Evolutionary conservation across 352 stramenopile genomes (phyloP).

Genomic region (Pythium phragmiticola): DNA sequence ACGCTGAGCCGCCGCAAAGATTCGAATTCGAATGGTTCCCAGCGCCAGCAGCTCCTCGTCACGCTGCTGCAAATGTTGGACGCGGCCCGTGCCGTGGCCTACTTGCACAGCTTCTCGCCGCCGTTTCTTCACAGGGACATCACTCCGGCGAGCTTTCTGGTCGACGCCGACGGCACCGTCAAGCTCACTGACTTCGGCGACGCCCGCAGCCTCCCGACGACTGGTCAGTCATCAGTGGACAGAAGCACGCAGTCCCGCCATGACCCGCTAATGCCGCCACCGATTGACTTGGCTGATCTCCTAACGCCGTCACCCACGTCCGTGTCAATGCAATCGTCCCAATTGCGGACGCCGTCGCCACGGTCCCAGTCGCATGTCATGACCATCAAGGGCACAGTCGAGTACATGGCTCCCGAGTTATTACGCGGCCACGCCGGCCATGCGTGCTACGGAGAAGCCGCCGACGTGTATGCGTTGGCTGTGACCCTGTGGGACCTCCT

Average conservation of each 20-base stretch:
- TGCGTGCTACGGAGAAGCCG: constrained; percentile 39
- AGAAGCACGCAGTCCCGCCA: background rate
- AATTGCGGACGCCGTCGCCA: constrained; percentile 19
- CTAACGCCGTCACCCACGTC: constrained; percentile 3
- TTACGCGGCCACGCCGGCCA: constrained; percentile 36
- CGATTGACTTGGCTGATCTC: constrained; percentile 6
- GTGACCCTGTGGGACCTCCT: constrained; percentile 71
- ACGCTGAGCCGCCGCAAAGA: constrained; percentile 35
- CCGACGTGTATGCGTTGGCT: constrained; percentile 54
- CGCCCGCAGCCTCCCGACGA: constrained; percentile 5
- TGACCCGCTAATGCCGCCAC: background rate
- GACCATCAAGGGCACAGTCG: constrained; percentile 40
- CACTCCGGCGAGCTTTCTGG: constrained; percentile 73
- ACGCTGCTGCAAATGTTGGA: constrained; percentile 24
- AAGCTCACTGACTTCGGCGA: constrained; percentile 24
- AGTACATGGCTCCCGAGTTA: constrained; percentile 65
- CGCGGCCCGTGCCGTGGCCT: constrained; percentile 60
- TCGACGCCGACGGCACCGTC: constrained; percentile 41
- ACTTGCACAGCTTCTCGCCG: constrained; percentile 30
- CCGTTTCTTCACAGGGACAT: constrained; percentile 79
- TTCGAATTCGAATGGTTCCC: constrained; percentile 19
- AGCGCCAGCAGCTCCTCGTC: constrained; percentile 54
- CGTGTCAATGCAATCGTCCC: constrained; percentile 26
- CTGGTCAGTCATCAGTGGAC: background rate
- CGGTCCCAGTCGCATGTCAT: constrained; percentile 22